phyloP scores from a whole-genome alignment of 306 rosid species.

The Cucurbita moschata region DNA sequence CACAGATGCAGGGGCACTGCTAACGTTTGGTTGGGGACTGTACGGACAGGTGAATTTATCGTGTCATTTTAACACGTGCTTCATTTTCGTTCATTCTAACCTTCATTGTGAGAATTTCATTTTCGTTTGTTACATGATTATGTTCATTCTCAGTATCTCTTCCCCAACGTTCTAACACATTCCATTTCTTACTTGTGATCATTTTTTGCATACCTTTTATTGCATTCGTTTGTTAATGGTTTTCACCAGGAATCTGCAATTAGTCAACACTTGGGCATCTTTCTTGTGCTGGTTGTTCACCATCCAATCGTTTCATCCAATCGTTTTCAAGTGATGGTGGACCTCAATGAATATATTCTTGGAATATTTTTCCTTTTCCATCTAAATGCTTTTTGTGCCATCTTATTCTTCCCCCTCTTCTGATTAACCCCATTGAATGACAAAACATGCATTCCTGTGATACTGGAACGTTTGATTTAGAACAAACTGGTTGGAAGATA shows the following conservation, averaged over 20 bases:
- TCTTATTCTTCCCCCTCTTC: background rate
- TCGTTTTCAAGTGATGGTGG: background rate
- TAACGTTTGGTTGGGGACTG: constrained; percentile 88
- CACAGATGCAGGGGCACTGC: constrained; percentile 85
- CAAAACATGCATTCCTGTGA: background rate
- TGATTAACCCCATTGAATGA: background rate
- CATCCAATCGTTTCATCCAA: background rate
- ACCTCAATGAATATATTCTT: background rate
- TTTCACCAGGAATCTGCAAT: background rate
- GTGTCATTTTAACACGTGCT: constrained; percentile 3
- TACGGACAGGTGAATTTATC: constrained; percentile 80
- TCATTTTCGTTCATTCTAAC: background rate
- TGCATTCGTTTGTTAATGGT: background rate
- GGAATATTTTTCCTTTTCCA: background rate
- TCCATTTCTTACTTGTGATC: background rate
- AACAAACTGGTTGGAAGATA: background rate
- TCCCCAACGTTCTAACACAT: background rate
- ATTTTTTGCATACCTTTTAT: background rate
- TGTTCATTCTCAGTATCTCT: background rate
- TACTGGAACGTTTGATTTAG: background rate
- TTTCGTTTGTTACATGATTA: background rate
- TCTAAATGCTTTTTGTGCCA: background rate
- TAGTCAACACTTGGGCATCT: background rate
- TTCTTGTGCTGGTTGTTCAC: background rate
- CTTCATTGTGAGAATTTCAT: background rate